A percentile compares a stretch with the other conserved stretches of the same genome.
phyloP scores from a whole-genome alignment of 352 stramenopile species.

The Globisporangium emineosum region DNA sequence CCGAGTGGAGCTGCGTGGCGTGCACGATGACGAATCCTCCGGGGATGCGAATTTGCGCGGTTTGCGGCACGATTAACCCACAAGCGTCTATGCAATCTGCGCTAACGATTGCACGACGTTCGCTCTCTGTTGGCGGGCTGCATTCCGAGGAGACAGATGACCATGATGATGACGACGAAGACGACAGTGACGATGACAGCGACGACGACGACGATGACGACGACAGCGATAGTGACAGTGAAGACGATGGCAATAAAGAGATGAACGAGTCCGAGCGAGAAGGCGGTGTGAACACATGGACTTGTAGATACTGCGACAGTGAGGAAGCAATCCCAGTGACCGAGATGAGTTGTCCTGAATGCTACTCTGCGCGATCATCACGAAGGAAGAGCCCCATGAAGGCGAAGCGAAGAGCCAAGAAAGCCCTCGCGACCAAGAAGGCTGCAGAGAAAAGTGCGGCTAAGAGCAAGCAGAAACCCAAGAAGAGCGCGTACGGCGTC shows the following conservation, averaged over 20 bases:
- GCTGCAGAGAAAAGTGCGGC: conserved; percentile 26
- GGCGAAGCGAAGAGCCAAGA: conserved; percentile 27
- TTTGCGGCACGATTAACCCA: conserved; percentile 71
- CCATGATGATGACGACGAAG: conserved; percentile 16
- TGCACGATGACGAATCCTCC: conserved; percentile 70
- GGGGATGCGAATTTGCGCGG: conserved; percentile 40
- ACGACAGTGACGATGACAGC: conserved; percentile 20
- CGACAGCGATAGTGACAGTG: conserved; percentile 24
- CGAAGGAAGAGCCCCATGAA: conserved; percentile 23
- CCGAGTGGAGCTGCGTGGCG: conserved; percentile 62
- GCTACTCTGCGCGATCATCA: conserved; percentile 25
- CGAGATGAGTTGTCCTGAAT: conserved; percentile 35
- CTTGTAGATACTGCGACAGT: conserved; percentile 29
- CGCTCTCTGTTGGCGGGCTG: conserved; percentile 18
- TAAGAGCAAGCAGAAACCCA: conserved; percentile 28
- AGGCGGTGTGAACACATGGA: conserved; percentile 25
- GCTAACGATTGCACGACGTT: conserved; percentile 39
- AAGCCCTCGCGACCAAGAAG: conserved; percentile 6
- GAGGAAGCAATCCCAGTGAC: conserved; percentile 13
- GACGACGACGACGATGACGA: conserved; percentile 32
- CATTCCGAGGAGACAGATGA: conserved; percentile 17
- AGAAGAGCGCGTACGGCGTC: conserved; percentile 61
- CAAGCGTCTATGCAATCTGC: conserved; percentile 29
- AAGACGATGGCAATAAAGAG: conserved; percentile 27
- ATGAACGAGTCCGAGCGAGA: background rate